Conservation (phyloP, 257 asterid species). For the Solanum habrochaites region DNA sequence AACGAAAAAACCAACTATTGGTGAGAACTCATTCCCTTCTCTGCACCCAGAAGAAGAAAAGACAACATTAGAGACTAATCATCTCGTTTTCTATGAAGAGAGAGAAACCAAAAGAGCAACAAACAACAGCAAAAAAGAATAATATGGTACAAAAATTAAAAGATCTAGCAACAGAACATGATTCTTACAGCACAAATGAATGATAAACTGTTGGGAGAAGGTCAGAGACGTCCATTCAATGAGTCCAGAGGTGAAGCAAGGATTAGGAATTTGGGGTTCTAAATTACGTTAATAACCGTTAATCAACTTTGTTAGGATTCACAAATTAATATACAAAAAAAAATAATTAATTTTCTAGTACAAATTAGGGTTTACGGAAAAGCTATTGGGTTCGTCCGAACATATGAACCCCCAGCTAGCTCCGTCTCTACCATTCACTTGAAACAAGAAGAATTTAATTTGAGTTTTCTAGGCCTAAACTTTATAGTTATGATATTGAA, state of each 20-base stretch:
- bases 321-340: too few relatives aligned
- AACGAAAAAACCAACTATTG: conserved; percentile 67
- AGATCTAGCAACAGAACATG: neutral
- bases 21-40: conserved; percentile 69
- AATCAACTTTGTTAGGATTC: too few relatives aligned
- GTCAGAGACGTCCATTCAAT: neutral
- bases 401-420: too few relatives aligned
- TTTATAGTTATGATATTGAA: neutral
- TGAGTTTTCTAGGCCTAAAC: neutral
- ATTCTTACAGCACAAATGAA: neutral
- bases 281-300: too few relatives aligned
- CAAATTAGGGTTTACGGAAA: too few relatives aligned
- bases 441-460: neutral
- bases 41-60: conserved; percentile 27
- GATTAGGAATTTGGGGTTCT: too few relatives aligned
- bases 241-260: too few relatives aligned
- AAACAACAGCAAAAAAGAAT: neutral
- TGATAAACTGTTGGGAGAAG: neutral
- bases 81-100: neutral
- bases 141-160: neutral
- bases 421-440: neutral
- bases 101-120: neutral
- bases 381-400: too few relatives aligned
- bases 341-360: too few relatives aligned
- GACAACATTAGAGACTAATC: neutral